These are phyloP conservation scores for Leishmania arabica DNA, from an alignment of 208 protist species.

Conservation along the genomic window DNA sequence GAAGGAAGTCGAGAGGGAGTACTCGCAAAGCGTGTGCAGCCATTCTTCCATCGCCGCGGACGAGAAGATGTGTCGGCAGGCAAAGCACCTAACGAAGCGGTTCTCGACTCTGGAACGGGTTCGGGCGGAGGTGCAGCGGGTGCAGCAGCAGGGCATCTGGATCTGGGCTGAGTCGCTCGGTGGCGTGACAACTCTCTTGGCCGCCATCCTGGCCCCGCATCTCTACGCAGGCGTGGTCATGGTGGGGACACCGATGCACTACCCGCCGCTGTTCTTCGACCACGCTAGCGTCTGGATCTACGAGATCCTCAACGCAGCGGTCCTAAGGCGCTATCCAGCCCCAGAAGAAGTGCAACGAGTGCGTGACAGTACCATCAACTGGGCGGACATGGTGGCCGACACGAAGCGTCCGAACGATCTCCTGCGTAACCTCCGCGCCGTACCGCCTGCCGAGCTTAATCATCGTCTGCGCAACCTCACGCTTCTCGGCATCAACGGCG, in stretches of 20 bases:
- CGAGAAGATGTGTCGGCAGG: conserved; percentile 31
- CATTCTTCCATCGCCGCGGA: conserved; percentile 12
- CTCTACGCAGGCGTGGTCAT: conserved; percentile 70
- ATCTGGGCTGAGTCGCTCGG: conserved; percentile 78
- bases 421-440: conserved; percentile 32
- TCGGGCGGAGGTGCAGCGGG: conserved; percentile 49
- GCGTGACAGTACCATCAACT: conserved; percentile 16
- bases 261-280: conserved; percentile 77
- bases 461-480: conserved; percentile 40
- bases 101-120: conserved; percentile 52
- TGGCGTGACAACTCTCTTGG: conserved; percentile 55
- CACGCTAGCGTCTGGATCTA: conserved; percentile 52
- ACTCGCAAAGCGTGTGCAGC: conserved; percentile 39
- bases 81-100: conserved; percentile 31
- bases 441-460: conserved; percentile 35
- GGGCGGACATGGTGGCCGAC: conserved; percentile 24
- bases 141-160: conserved; percentile 57
- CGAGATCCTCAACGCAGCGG: conserved; percentile 44
- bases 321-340: conserved; percentile 26
- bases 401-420: conserved; percentile 27
- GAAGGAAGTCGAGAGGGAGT: conserved; percentile 42
- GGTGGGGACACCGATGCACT: conserved; percentile 64
- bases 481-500: conserved; percentile 69
- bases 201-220: conserved; percentile 55
- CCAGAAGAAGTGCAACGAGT: background rate